Evolutionary conservation across 345 rosid genomes (phyloP), one percentile per base, ranked within the genome.

Genomic region (Sapria himalayana): DNA sequence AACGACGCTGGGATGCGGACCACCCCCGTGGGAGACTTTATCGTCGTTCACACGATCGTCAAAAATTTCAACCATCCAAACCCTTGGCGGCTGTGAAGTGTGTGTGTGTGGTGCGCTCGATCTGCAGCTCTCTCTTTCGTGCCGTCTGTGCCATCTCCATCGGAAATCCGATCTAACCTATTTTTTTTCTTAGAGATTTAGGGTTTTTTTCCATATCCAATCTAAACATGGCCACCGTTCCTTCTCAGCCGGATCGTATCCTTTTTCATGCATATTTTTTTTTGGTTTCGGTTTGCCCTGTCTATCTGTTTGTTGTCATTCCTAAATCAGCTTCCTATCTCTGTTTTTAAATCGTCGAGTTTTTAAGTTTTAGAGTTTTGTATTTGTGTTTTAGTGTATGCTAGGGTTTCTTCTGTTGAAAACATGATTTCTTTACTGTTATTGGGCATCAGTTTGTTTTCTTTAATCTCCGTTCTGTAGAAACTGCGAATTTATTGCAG

Each of bases 401-500:
- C 31, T 33, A 24, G 43, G 11, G 9, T 11, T 33, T 23, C 19
- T 8, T 9, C 5, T 13, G 36, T 19, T 34, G 16, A 24, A 25
- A 25, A 1, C 19, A 19, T 17, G 12, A 17, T 23, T 46, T 34
- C 3, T 19, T 14, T 33, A 4, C 7, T 33, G 34, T 21, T 7
- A 7, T 27, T 10, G 7, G 10, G 3, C 19, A 4, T 50, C 9
- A 15, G 18, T 33, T 49, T 59, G 38, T 43, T 60, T 64, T 74
- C 73, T 72, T 84, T 45, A 84, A 76, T 53, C 46, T 29, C 16
- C 18, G 47, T 49, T 49, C 46, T 20, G 19, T 40, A 79, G 95
- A 84, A 68, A 47, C 95, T 54, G 55, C 95, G 38, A 85, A 73
- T 48, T 63, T 84, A 65, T 55, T 84, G 66, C 84, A 79, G 76